These are phyloP conservation scores for Cordyceps fumosorosea DNA, from an alignment of 2,329 filamentous ascomycete species.

Conservation along the genomic window DNA sequence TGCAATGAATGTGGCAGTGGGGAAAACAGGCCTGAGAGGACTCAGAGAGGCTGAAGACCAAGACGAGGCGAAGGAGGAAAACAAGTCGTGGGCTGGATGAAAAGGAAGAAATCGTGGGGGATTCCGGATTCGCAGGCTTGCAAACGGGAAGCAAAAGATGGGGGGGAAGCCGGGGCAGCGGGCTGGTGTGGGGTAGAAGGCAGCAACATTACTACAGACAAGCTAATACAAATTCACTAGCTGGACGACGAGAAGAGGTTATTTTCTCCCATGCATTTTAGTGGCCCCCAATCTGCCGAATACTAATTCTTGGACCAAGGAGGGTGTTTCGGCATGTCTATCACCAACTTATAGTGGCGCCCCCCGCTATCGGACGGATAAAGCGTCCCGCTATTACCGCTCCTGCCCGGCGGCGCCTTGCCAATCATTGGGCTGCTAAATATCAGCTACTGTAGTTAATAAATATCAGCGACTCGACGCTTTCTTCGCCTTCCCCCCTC, in stretches of 20 bases:
- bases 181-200: slow-evolving; percentile 6
- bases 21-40: background rate
- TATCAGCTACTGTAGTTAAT: background rate
- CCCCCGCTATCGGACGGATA: slow-evolving; percentile 3
- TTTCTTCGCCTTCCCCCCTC: background rate
- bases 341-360: background rate
- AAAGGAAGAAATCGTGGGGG: background rate
- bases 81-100: background rate
- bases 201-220: slow-evolving; percentile 2
- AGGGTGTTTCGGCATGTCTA: background rate
- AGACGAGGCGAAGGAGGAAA: background rate
- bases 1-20: background rate
- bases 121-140: background rate
- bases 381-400: slow-evolving; percentile 10
- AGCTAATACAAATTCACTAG: slow-evolving; percentile 1
- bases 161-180: background rate
- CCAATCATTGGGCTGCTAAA: slow-evolving; percentile 1
- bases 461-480: background rate
- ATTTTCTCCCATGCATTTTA: background rate
- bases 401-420: background rate
- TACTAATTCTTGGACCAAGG: background rate
- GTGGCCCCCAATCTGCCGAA: background rate
- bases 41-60: background rate
- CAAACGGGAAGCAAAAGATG: background rate
- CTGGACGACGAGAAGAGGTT: background rate